Evolutionary conservation across 148 eudicot species (phyloP), one percentile per base, ranked within the genome.

Genomic region (Camellia lanceoleosa): DNA sequence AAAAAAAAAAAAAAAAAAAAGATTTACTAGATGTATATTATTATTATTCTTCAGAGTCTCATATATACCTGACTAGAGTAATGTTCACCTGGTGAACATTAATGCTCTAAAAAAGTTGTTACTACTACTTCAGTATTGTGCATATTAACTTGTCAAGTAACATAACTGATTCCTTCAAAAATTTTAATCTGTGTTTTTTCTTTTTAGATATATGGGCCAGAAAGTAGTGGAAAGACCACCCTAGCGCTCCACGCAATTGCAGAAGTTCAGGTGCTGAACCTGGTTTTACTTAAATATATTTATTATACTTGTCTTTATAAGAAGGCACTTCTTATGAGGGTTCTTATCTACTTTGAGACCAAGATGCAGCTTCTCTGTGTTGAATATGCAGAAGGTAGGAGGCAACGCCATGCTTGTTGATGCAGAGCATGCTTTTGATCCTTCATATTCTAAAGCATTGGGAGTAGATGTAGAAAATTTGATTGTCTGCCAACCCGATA

Each of bases 361-460:
- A 43, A 52, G 42, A 18, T 59, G 54, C 43, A 19, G 55, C 55
- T 74, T 79, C 71, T 78, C 59, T 43, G 61, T 73, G 16, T 84
- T 83, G 14, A 13, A 58, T 80, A 44, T 88, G 73, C 90, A 94
- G 98, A 93, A 78, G 75, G 77, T 82, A 63, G 98, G 98, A 71
- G 98, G 98, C 77, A 90, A 95, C 81, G 98, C 98, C 68, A 93
- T 95, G 98, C 96, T 95, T 81, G 97, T 95, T 81, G 98, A 95
- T 85, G 98, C 98, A 82, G 98, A 95, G 80, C 98, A 95, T 87
- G 98, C 98, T 81, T 95, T 95, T 90, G 98, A 95, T 86, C 94
- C 98, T 23, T 83, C 98, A 59, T 95, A 95, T 84, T 93, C 98
- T 44, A 93, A 93, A 84, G 88, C 97, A 44, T 73, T 95, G 80